These are phyloP conservation scores for Geotrichum siamense DNA, from an alignment of 1,139 yeast species.

Conservation along the genomic window DNA sequence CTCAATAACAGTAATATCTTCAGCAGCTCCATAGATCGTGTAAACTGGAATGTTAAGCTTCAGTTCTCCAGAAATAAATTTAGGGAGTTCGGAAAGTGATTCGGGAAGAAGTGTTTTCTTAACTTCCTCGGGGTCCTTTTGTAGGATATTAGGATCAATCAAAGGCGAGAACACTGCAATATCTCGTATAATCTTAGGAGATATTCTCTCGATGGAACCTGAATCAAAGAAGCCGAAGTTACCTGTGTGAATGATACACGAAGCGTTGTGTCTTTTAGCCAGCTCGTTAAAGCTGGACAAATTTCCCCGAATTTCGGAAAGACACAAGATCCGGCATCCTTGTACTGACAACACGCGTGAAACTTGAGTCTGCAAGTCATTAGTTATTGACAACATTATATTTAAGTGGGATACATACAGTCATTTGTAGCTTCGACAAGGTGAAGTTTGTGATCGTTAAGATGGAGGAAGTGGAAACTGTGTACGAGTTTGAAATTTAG, in stretches of 20 bases:
- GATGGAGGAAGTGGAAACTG: slow-evolving; percentile 1
- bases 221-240: slow-evolving; percentile 71
- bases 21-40: slow-evolving; percentile 68
- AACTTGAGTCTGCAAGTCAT: background rate
- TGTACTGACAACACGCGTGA: slow-evolving; percentile 14
- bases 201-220: slow-evolving; percentile 48
- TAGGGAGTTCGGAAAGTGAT: slow-evolving; percentile 49
- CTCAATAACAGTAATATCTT: slow-evolving; percentile 60
- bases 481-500: too few species aligned
- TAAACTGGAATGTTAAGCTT: slow-evolving; percentile 59
- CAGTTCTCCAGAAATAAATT: slow-evolving; percentile 44
- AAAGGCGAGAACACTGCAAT: slow-evolving; percentile 64
- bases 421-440: slow-evolving; percentile 1
- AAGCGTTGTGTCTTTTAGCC: slow-evolving; percentile 43
- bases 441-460: background rate
- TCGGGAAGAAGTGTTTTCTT: slow-evolving; percentile 36
- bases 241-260: slow-evolving; percentile 62
- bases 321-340: slow-evolving; percentile 42
- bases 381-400: background rate
- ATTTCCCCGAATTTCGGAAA: slow-evolving; percentile 52
- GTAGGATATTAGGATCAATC: slow-evolving; percentile 42
- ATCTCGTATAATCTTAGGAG: slow-evolving; percentile 43
- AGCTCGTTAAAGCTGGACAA: slow-evolving; percentile 43
- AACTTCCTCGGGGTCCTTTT: slow-evolving; percentile 36
- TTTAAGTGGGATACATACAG: slow-evolving; percentile 2